Evolutionary conservation across 805 yeast genomes (phyloP).

Genomic region (Diddensiella caesifluorescens): DNA sequence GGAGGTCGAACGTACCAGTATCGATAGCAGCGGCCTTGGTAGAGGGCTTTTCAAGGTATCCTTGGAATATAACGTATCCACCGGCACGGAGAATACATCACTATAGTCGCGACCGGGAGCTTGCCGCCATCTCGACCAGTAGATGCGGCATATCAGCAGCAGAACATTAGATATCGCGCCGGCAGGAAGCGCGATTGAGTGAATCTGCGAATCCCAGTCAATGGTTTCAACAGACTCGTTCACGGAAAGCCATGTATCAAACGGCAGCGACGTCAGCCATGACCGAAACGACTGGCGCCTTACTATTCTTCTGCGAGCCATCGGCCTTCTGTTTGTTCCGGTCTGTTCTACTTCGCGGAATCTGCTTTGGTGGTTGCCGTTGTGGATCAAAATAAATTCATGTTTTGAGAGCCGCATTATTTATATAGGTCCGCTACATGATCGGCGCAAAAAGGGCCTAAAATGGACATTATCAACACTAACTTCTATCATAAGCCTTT

Average conservation of each 20-base stretch:
- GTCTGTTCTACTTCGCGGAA: too few species aligned
- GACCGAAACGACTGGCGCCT: slow-evolving; percentile 11
- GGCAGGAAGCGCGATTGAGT: slow-evolving; percentile 19
- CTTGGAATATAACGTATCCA: slow-evolving; percentile 12
- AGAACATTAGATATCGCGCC: slow-evolving; percentile 21
- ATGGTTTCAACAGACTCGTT: slow-evolving; percentile 26
- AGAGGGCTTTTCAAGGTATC: slow-evolving; percentile 2
- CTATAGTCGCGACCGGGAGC: neutral
- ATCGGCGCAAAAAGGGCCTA: too few species aligned
- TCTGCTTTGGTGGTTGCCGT: too few species aligned
- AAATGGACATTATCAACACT: too few species aligned
- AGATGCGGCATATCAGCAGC: slow-evolving; percentile 18
- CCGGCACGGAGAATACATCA: slow-evolving; percentile 3
- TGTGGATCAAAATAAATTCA: too few species aligned
- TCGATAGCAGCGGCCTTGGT: slow-evolving; percentile 10
- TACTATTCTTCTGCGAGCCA: slow-evolving; percentile 9
- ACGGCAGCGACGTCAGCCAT: slow-evolving; percentile 19
- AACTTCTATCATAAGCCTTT: neutral
- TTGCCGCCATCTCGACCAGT: slow-evolving; percentile 3
- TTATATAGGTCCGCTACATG: too few species aligned
- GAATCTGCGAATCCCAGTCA: slow-evolving; percentile 29
- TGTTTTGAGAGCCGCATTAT: too few species aligned
- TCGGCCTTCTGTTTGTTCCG: too few species aligned
- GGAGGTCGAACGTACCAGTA: slow-evolving; percentile 2
- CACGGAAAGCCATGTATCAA: slow-evolving; percentile 24